Percentiles rank a stretch among this genome's conserved stretches.
phyloP scores from a whole-genome alignment of 2,329 filamentous ascomycete species.

The Tolypocladium sp. region DNA sequence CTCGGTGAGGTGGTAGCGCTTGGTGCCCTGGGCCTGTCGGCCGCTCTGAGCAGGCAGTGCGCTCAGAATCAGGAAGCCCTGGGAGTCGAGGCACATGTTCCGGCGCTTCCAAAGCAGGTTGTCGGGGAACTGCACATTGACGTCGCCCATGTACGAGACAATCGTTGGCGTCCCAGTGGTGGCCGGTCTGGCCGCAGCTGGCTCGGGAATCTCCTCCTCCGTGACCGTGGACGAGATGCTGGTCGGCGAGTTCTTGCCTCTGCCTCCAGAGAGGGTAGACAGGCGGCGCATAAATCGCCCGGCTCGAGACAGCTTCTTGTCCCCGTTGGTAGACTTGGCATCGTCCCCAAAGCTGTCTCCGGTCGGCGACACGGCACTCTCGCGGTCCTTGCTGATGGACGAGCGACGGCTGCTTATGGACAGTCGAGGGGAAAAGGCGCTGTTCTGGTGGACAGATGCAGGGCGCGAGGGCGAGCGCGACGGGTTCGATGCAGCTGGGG shows the following conservation, averaged over 20 bases:
- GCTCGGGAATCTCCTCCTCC: slow-evolving; percentile 31
- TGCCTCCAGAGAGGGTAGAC: slow-evolving; percentile 41
- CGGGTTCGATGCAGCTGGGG: slow-evolving; percentile 14
- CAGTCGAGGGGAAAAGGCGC: slow-evolving; percentile 43
- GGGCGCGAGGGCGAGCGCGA: slow-evolving; percentile 37
- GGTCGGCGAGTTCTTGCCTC: slow-evolving; percentile 34
- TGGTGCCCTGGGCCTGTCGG: slow-evolving; percentile 38
- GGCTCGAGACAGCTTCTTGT: slow-evolving; percentile 42
- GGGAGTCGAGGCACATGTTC: slow-evolving; percentile 74
- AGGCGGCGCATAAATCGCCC: slow-evolving; percentile 51
- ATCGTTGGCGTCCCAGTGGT: slow-evolving; percentile 28
- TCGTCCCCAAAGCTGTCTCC: slow-evolving; percentile 39
- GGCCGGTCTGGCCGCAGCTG: slow-evolving; percentile 12
- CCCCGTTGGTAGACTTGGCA: slow-evolving; percentile 26
- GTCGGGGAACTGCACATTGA: slow-evolving; percentile 96
- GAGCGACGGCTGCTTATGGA: slow-evolving; percentile 57
- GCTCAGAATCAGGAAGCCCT: slow-evolving; percentile 75
- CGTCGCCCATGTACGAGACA: slow-evolving; percentile 69
- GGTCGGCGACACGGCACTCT: slow-evolving; percentile 30
- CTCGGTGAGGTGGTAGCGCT: slow-evolving; percentile 78
- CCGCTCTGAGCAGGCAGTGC: slow-evolving; percentile 46
- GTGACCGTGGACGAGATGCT: slow-evolving; percentile 40
- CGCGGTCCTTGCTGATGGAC: slow-evolving; percentile 36
- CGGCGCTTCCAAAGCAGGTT: slow-evolving; percentile 94
- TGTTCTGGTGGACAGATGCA: slow-evolving; percentile 34